These are phyloP conservation scores for Tranzscheliella williamsii DNA, from an alignment of 1,284 basidiomycete species.

Conservation along the genomic window DNA sequence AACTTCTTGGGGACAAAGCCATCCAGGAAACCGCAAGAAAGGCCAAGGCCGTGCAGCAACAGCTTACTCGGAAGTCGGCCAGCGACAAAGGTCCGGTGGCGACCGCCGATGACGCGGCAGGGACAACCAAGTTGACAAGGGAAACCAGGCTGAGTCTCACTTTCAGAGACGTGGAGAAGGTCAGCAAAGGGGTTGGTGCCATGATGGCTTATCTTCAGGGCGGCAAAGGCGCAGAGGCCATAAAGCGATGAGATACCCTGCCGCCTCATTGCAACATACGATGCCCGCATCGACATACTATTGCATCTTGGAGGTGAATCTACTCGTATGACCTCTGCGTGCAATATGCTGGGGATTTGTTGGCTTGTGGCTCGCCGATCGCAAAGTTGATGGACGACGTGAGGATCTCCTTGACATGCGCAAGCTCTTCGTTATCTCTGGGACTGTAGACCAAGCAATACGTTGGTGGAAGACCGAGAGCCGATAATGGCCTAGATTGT, in stretches of 20 bases:
- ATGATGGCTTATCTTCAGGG: conserved; percentile 39
- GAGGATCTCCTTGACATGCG: conserved; percentile 23
- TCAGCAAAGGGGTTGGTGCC: conserved; percentile 46
- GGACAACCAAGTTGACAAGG: conserved; percentile 64
- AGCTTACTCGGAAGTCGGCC: too few relatives aligned
- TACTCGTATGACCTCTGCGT: too few relatives aligned
- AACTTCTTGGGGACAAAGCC: conserved; percentile 15
- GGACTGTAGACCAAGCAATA: conserved; percentile 41
- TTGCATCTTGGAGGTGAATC: too few relatives aligned
- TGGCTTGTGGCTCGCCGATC: too few relatives aligned
- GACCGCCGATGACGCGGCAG: conserved; percentile 64
- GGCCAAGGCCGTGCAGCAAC: conserved; percentile 2
- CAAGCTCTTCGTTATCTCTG: conserved; percentile 24
- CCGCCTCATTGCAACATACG: background rate
- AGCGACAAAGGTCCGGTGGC: too few relatives aligned
- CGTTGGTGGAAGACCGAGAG: conserved; percentile 45
- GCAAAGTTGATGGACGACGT: conserved; percentile 27
- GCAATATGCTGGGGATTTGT: too few relatives aligned
- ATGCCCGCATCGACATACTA: too few relatives aligned
- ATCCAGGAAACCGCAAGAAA: conserved; percentile 9
- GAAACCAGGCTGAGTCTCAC: conserved; percentile 78
- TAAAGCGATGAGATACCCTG: background rate
- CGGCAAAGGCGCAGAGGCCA: conserved; percentile 1
- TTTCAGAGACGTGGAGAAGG: conserved; percentile 73
- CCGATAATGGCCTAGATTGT: too few relatives aligned